A percentile compares a stretch with the other conserved stretches of the same genome.
Evolutionary conservation across 106 monocot species (phyloP).

Genomic region (Dactylorhiza incarnata): DNA sequence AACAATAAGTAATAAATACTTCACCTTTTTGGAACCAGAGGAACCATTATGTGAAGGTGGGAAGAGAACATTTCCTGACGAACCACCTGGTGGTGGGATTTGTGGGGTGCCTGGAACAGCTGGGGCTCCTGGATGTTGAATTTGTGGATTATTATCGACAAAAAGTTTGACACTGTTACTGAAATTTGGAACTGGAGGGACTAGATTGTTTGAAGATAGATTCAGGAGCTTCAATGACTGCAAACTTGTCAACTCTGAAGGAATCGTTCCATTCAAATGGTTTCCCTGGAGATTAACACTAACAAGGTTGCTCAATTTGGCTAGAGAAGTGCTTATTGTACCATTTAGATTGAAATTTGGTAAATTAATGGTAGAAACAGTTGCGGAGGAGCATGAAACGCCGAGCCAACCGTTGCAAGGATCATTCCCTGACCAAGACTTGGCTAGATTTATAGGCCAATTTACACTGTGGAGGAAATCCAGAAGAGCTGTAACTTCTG

Average conservation of each 20-base stretch:
- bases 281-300: conserved; percentile 33
- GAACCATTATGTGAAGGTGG: not conserved
- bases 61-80: too few species aligned
- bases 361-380: conserved; percentile 36
- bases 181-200: conserved; percentile 44
- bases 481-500: conserved; percentile 39
- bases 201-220: conserved; percentile 35
- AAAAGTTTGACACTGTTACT: conserved; percentile 23
- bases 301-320: conserved; percentile 24
- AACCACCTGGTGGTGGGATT: not conserved
- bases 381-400: conserved; percentile 27
- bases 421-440: conserved; percentile 48
- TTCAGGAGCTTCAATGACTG: conserved; percentile 34
- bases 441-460: conserved; percentile 32
- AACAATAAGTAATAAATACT: conserved; percentile 7
- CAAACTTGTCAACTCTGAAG: conserved; percentile 28
- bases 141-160: conserved; percentile 29
- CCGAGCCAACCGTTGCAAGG: conserved; percentile 47
- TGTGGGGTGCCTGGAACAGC: not conserved
- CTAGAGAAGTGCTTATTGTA: conserved; percentile 48
- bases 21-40: conserved; percentile 10
- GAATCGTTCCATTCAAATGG: conserved; percentile 41
- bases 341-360: conserved; percentile 43
- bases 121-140: conserved; percentile 20
- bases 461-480: conserved; percentile 36